Percentiles rank a stretch among this genome's conserved stretches.
Conservation (phyloP, 345 rosid species). For the Aquilaria yunnanensis region DNA sequence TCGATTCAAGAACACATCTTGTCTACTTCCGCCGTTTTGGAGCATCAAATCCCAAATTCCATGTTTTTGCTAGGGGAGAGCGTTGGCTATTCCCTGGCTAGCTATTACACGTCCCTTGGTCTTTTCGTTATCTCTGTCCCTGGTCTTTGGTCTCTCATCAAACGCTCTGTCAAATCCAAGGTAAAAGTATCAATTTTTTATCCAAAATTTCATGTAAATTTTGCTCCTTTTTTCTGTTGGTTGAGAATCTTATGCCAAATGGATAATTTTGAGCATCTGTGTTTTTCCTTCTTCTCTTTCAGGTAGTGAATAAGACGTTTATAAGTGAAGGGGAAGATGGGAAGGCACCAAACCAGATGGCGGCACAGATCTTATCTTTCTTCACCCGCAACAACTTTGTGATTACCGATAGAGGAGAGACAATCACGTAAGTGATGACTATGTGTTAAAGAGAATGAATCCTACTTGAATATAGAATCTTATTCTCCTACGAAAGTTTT, state of each 20-base stretch:
- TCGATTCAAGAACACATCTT: conserved; percentile 28
- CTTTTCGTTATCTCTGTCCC: conserved; percentile 91
- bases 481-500: not conserved
- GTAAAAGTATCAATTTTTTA: conserved; percentile 15
- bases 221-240: not conserved
- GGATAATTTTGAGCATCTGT: not conserved
- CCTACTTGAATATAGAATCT: no score
- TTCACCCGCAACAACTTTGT: conserved; percentile 79
- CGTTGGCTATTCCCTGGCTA: conserved; percentile 68
- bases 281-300: conserved; percentile 11
- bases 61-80: conserved; percentile 48
- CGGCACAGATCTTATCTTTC: conserved; percentile 86
- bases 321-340: conserved; percentile 45
- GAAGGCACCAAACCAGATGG: conserved; percentile 63
- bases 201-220: not conserved
- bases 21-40: conserved; percentile 17
- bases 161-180: conserved; percentile 97
- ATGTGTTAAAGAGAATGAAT: no score
- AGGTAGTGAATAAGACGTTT: conserved; percentile 86
- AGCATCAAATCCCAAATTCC: conserved; percentile 21
- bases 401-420: conserved; percentile 82
- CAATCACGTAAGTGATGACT: conserved; percentile 57
- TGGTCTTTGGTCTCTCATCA: conserved; percentile 97
- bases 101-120: conserved; percentile 93
- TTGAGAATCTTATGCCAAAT: not conserved